Evolutionary conservation across 306 rosid species (phyloP), one percentile per base, ranked within the genome.

Genomic region (Pyrus bretschneideri): DNA sequence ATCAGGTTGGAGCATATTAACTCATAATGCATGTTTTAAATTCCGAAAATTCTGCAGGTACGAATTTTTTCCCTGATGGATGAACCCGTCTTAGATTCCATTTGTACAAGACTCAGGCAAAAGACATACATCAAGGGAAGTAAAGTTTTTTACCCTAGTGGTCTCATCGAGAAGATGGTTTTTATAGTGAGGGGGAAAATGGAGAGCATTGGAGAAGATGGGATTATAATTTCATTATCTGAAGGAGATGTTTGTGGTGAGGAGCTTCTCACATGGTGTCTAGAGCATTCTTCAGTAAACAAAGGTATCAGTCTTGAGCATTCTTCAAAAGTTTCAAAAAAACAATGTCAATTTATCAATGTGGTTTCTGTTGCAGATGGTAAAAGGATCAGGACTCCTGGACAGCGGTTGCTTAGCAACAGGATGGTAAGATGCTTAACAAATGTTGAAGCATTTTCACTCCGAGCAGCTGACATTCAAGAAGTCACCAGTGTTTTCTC

Each of bases 191-290:
- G 97, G 1, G 98, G 98, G 19, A 86, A 83, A 85, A 78, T 90
- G 87, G 91, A 83, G 86, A 91, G 96, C 84, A 31, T 65, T 10
- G 91, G 92, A 45, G 95, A 86, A 78, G 93, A 88, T 75, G 91
- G 93, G 76, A 86, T 38, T 67, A 33, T 10, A 30, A 83, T 86
- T 75, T 82, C 90, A 12, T 77, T 94, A 74, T 78, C 82, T 25
- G 98, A 88, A 83, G 96, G 97, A 23, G 91, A 88, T 74, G 94
- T 79, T 38, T 94, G 97, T 55, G 98, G 98, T 11, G 98, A 94
- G 83, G 98, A 94, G 72, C 96, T 91, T 73, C 90, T 94, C 22
- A 71, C 91, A 72, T 90, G 97, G 96, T 90, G 90, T 84, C 94
- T 94, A 12, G 97, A 91, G 80, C 95, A 87, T 85, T 76, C 89